These are phyloP conservation scores for Pichia sp. DNA, from an alignment of 1,139 yeast species.

Conservation along the genomic window DNA sequence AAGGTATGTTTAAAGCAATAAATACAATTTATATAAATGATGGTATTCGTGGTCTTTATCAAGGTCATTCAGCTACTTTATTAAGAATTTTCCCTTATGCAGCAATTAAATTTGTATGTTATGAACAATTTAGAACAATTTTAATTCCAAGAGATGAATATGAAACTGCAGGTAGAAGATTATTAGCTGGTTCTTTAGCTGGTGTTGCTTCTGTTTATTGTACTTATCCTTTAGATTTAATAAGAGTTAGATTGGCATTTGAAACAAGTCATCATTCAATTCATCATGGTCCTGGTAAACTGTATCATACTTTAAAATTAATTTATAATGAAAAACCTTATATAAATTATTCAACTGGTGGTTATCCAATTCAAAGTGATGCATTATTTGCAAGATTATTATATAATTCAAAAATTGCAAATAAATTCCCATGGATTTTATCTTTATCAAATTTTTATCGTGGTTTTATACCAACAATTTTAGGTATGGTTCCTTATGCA, in stretches of 20 bases:
- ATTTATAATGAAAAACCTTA: slow-evolving; percentile 61
- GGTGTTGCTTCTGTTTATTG: slow-evolving; percentile 82
- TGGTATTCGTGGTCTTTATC: slow-evolving; percentile 81
- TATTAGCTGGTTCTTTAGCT: slow-evolving; percentile 84
- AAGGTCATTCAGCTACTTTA: slow-evolving; percentile 93
- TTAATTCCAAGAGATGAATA: slow-evolving; percentile 67
- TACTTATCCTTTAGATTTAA: slow-evolving; percentile 88
- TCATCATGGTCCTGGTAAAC: slow-evolving; percentile 40
- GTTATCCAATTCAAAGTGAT: slow-evolving; percentile 19
- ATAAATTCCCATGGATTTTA: slow-evolving; percentile 32
- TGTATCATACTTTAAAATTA: slow-evolving; percentile 45
- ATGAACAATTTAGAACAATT: slow-evolving; percentile 80
- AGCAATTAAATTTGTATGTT: slow-evolving; percentile 94
- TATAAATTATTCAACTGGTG: slow-evolving; percentile 24
- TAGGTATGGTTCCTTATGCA: slow-evolving; percentile 97
- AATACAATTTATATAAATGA: slow-evolving; percentile 57
- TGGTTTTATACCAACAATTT: slow-evolving; percentile 88
- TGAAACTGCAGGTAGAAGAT: slow-evolving; percentile 77
- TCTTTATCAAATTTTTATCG: slow-evolving; percentile 72
- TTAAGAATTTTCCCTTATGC: slow-evolving; percentile 94
- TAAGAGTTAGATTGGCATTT: slow-evolving; percentile 88
- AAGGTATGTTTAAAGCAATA: slow-evolving; percentile 73
- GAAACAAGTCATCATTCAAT: slow-evolving; percentile 49
- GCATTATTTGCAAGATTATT: slow-evolving; percentile 34
- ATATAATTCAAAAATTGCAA: slow-evolving; percentile 25